Evolutionary conservation across 768 basidiomycete species (phyloP), one percentile per base, ranked within the genome.

Genomic region (Podaxis mareebaensis): DNA sequence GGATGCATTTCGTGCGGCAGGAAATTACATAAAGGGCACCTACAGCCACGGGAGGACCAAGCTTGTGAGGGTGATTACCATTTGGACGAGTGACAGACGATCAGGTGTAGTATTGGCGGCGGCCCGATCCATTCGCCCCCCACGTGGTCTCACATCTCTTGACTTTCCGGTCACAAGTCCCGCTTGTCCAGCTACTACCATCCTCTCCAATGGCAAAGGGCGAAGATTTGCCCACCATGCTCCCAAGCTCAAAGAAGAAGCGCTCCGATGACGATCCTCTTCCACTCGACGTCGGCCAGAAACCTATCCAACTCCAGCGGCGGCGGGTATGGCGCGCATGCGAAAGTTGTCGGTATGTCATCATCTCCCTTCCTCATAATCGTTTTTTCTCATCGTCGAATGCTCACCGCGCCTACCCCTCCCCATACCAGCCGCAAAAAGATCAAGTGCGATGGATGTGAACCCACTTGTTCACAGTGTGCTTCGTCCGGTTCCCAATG

Each of bases 371-470:
- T 48, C 39, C 53, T 49, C 42, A 5, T 17, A 5, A 24, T 53
- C 61, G 70, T 74, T 72, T 58, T 55, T 52, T 28, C 63, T 65
- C 59, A 65, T 51, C 62, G 58, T 67, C 38, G 49, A 60, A 48
- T 53, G 46, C 56, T 66, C 54, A 64, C 53, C 33, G 0, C 33
- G 8, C 59, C 61, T 62, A 60, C 60, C 67, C 58, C 60, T 60
- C 62, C 65, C 67, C 60, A 44, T 62, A 48, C 38, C 73, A 93
- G 93, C 65, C 87, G 92, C 67, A 94, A 94, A 85, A 95, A 95
- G 83, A 93, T 95, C 73, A 95, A 95, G 74, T 95, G 93, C 75
- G 93, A 95, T 77, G 93, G 93, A 67, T 84, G 80, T 69, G 93
- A 95, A 72, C 93, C 93, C 12, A 90, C 88, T 11, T 95, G 93